These are phyloP conservation scores for Cucumis melo DNA, from an alignment of 306 rosid species.

Conservation along the genomic window DNA sequence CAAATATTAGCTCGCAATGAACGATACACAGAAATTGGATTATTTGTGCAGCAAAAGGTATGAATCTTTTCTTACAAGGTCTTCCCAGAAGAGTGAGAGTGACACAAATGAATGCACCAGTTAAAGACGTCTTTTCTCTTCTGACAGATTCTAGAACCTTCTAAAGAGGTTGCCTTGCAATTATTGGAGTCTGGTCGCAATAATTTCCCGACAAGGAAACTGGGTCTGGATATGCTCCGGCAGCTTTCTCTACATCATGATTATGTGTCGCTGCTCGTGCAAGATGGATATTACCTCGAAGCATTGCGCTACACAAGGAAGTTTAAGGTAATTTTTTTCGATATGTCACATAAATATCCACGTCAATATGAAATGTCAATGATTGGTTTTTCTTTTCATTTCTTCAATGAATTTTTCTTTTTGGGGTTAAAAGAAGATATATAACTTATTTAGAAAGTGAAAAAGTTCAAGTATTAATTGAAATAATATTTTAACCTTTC, in stretches of 20 bases:
- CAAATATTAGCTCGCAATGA: slow-evolving; percentile 71
- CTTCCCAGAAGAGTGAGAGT: background rate
- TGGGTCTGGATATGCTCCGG: slow-evolving; percentile 93
- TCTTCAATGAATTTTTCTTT: too few relatives aligned
- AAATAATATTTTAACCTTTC: too few relatives aligned
- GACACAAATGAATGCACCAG: background rate
- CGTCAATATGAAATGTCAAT: too few relatives aligned
- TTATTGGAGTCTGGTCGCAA: slow-evolving; percentile 84
- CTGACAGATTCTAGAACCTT: slow-evolving; percentile 77
- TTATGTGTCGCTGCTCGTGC: slow-evolving; percentile 63
- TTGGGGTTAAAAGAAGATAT: too few relatives aligned
- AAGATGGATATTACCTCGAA: slow-evolving; percentile 89
- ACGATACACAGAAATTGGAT: slow-evolving; percentile 73
- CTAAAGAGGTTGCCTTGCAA: slow-evolving; percentile 88
- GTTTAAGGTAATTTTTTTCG: slow-evolving; percentile 41
- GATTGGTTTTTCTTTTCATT: too few relatives aligned
- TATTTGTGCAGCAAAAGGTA: slow-evolving; percentile 82
- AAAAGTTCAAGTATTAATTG: too few relatives aligned
- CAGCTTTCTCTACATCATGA: slow-evolving; percentile 85
- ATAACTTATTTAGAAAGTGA: too few relatives aligned
- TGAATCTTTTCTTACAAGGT: background rate
- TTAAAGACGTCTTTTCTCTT: slow-evolving; percentile 7
- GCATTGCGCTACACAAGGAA: slow-evolving; percentile 75
- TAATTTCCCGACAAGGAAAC: slow-evolving; percentile 56
- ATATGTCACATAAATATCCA: too few relatives aligned